Base-by-base conservation (phyloP, 768 basidiomycete genomes). In the Termitomyces sp. region DNA sequence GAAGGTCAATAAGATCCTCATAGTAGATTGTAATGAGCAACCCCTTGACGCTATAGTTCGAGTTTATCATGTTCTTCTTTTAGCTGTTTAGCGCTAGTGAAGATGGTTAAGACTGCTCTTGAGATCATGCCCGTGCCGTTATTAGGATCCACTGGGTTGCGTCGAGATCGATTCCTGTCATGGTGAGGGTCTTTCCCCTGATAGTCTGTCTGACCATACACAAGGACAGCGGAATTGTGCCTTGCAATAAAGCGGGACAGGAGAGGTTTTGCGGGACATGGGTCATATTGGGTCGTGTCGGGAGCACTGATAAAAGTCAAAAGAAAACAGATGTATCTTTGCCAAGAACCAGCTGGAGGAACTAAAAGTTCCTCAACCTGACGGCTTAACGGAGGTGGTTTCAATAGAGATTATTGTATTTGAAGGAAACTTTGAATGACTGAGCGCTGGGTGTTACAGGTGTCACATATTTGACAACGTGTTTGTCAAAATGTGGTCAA, bases 11-110 rank as follows among this genome's bases (percentile, higher is more conserved):
- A 49, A 99, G 83, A 73, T 99, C 97, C 74, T 99, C 97, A 71
- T 99, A 98, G 74, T 99, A 98, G 50, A 99, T 83, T 79, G 98
- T 97, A 60, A 99, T 86, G 76, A 96, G 98, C 22, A 91, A 94
- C 48, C 90, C 90, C 72, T 91, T 94, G 66, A 94, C 74, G 59
- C 70, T 82, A 66, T 77, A 94, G 55, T 79, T 88, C 92, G 89
- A 96, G 39, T 84, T 73, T 57, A 33, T 77, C 84, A 27, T 91
- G 85, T 67, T 86, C 87, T 65, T 85, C 88, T 72, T 84, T 91
- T 52, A 88, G 75, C 67, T 89, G 84, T 64, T 81, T 83, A 41
- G 90, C 88, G 43, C 81, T 76, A 12, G 84, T 72, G 68, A 98
- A 99, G 62, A 98, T 93, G 42, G 83, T 85, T 3, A 88, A 86